Percentiles rank a stretch among this genome's conserved stretches.
Conservation (phyloP, 106 monocot genomes). For the Cymbidium sinense region DNA sequence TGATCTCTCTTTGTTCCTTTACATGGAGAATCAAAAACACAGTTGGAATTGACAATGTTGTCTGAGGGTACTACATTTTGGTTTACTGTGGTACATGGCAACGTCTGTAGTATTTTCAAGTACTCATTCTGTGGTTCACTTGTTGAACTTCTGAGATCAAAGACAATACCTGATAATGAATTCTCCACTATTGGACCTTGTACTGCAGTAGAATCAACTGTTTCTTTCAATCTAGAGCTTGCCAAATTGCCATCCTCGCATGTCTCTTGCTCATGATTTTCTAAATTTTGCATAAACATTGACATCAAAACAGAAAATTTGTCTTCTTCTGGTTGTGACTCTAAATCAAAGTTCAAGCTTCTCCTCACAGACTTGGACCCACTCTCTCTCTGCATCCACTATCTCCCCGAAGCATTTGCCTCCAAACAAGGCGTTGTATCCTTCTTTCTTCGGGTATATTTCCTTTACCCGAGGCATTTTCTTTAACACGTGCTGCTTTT, state of each 20-base stretch:
- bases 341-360: conserved; percentile 42
- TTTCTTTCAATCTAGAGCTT: background rate
- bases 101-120: background rate
- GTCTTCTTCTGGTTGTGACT: conserved; percentile 7
- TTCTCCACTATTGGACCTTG: conserved; percentile 12
- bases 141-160: conserved; percentile 15
- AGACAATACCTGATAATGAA: conserved; percentile 6
- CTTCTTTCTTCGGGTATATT: conserved; percentile 34
- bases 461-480: conserved; percentile 29
- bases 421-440: background rate
- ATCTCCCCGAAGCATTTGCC: background rate
- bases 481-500: conserved; percentile 3
- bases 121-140: conserved; percentile 11
- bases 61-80: conserved; percentile 1
- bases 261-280: conserved; percentile 5
- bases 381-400: conserved; percentile 5
- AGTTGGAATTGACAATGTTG: background rate
- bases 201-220: conserved; percentile 7
- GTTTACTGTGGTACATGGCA: background rate
- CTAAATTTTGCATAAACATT: background rate
- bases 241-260: background rate
- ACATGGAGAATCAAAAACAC: background rate
- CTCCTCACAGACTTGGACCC: conserved; percentile 33
- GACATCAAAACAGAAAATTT: background rate
- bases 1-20: conserved; percentile 19